Evolutionary conservation across 768 basidiomycete species (phyloP), one percentile per base, ranked within the genome.

Genomic region (Cyclocybe cylindracea): DNA sequence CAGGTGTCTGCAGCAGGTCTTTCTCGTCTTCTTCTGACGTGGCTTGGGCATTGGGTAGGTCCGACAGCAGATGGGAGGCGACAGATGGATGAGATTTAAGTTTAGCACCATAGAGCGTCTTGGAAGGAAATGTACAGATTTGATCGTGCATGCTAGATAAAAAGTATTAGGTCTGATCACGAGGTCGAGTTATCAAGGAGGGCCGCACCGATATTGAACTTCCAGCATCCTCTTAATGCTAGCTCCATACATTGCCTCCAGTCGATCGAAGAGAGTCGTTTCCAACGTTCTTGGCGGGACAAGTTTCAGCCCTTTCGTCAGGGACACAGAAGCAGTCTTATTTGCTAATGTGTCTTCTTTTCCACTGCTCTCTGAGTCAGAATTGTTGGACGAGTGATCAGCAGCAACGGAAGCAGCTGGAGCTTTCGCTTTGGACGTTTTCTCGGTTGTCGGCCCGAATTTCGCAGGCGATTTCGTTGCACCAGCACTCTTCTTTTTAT

Each of bases 191-290:
- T 3, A 19, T 14, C 40, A 34, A 14, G n/a, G 24, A 50, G 44
- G 14, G 35, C 63, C 79, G 18, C 37, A 87, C 89, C 88, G 82
- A 66, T 99, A 99, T 69, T 98, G 97, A 3, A 94, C 77, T 16
- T 86, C 82, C 35, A 99, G 80, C 85, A 98, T 85, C 13, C 87
- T 78, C 63, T 97, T 96, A 66, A 97, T 86, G 3, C 76, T 70
- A 0, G 79, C 69, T 0, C 95, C 94, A 57, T 94, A 95, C 82
- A 97, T 89, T 39, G 75, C 78, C 66, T 98, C 91, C 8, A 99
- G 75, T 16, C 97, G 83, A 57, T 95, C 93, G 58, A 99, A 99
- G 31, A 99, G 74, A 0, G 97, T 98, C 1, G 82, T 86, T 62
- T 94, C 91, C 32, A 99, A 71, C 0, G 91, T 85, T 19, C 78